Evolutionary conservation across 1,284 basidiomycete species (phyloP), one percentile per base, ranked within the genome.

Genomic region (Polyporus tsugae): DNA sequence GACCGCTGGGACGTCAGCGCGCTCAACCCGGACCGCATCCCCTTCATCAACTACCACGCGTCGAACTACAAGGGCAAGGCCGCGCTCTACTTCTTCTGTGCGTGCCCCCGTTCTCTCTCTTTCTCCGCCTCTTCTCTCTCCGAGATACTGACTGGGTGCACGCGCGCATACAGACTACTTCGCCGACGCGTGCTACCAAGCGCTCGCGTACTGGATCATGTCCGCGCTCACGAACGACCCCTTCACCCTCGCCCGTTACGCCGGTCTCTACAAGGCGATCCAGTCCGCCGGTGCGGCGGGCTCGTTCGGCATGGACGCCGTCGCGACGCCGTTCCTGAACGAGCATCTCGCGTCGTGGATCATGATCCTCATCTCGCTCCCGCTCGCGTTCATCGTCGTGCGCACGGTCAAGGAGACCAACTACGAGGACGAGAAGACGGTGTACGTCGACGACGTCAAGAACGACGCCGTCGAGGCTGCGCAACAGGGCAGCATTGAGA

Each of bases 291-390:
- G 84, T 33, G 67, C 77, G 6, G 83, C 79, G 44, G 84, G 78
- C 49, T 81, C 79, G 35, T 86, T 82, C 73, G 84, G 82, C 36
- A 85, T 86, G 84, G 85, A 86, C 75, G 84, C 85, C 4, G 81
- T 82, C 42, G 52, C 65, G 38, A 80, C 81, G 60, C 81, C 81
- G 52, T 79, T 77, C 70, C 72, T 82, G 44, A 82, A 82, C 74
- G 81, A 82, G 71, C 75, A 78, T 70, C 78, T 83, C 63, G 80
- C 78, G 39, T 78, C 77, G 66, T 83, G 81, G 81, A 38, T 75
- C 39, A 67, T 82, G 74, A 78, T 82, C 76, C 75, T 83, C 64
- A 71, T 75, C 36, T 81, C 80, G 49, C 78, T 81, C 74, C 80
- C 81, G 65, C 76, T 81, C 62, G 80, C 80, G 58, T 78, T 67